Conservation (phyloP, 495 filamentous ascomycete species). For the Thermochaetoides thermophila region DNA sequence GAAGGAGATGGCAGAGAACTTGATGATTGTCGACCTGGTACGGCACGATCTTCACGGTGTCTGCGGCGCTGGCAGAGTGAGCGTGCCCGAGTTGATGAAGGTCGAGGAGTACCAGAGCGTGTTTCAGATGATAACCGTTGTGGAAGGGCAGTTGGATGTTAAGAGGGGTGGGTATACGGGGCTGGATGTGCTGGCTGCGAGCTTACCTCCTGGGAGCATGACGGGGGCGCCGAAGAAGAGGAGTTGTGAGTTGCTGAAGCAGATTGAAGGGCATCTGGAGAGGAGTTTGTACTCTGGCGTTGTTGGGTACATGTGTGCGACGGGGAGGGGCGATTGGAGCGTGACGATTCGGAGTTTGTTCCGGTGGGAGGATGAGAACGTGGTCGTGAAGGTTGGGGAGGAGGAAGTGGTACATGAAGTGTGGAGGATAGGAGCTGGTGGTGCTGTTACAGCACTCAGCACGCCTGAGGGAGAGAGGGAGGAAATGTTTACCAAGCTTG, state of each 20-base stretch:
- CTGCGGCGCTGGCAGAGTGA: conserved; percentile 54
- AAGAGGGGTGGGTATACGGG: conserved; percentile 32
- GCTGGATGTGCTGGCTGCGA: conserved; percentile 60
- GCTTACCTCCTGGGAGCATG: conserved; percentile 83
- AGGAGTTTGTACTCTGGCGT: conserved; percentile 83
- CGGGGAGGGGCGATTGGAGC: conserved; percentile 74
- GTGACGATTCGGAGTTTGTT: conserved; percentile 75
- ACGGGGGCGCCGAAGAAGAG: conserved; percentile 89
- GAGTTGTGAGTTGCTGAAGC: conserved; percentile 63
- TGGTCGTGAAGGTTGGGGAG: conserved; percentile 5
- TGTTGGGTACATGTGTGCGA: conserved; percentile 74
- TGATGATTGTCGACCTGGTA: conserved; percentile 96
- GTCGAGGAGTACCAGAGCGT: conserved; percentile 86
- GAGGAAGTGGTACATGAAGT: conserved; percentile 26
- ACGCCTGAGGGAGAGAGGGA: conserved; percentile 66
- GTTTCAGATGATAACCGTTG: conserved; percentile 78
- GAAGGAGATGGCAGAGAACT: conserved; percentile 89
- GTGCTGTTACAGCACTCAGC: conserved; percentile 73
- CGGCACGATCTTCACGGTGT: conserved; percentile 80
- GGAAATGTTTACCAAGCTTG: conserved; percentile 78
- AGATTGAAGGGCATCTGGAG: conserved; percentile 46
- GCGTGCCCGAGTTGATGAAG: conserved; percentile 50
- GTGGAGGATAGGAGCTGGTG: conserved; percentile 80
- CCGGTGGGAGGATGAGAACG: conserved; percentile 42
- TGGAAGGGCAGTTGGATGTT: conserved; percentile 50